A percentile compares a stretch with the other conserved stretches of the same genome.
Conservation (phyloP, 148 eudicot genomes). For the Nyssa sinensis region DNA sequence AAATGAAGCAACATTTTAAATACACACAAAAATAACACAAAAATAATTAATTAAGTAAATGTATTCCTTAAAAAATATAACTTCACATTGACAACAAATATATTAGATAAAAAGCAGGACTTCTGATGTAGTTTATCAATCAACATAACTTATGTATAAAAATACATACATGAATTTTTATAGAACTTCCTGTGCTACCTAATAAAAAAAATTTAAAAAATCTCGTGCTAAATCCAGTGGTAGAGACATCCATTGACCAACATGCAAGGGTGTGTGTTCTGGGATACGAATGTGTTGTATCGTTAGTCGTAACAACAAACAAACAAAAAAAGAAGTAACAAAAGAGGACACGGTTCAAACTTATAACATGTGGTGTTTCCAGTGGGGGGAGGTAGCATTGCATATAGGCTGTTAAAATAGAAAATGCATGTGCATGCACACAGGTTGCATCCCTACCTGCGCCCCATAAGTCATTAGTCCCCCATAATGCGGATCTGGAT, state of each 20-base stretch:
- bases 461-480: conserved; percentile 61
- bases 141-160: too few relatives aligned
- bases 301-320: background rate
- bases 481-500: conserved; percentile 57
- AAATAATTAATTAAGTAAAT: background rate
- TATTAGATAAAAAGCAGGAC: background rate
- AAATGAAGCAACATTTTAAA: too few relatives aligned
- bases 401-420: background rate
- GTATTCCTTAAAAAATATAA: background rate
- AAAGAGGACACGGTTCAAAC: background rate
- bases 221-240: background rate
- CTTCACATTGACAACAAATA: background rate
- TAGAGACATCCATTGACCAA: background rate
- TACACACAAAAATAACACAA: background rate
- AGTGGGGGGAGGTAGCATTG: background rate
- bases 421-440: background rate
- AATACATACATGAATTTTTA: too few relatives aligned
- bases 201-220: too few relatives aligned
- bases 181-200: too few relatives aligned
- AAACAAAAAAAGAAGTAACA: background rate
- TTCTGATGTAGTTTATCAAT: too few relatives aligned
- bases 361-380: background rate
- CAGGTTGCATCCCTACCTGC: conserved; percentile 35
- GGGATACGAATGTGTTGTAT: background rate
- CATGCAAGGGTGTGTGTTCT: background rate